These are phyloP conservation scores for Ophiocordyceps polyrhachis-furcata DNA, from an alignment of 2,329 filamentous ascomycete species.

Conservation along the genomic window DNA sequence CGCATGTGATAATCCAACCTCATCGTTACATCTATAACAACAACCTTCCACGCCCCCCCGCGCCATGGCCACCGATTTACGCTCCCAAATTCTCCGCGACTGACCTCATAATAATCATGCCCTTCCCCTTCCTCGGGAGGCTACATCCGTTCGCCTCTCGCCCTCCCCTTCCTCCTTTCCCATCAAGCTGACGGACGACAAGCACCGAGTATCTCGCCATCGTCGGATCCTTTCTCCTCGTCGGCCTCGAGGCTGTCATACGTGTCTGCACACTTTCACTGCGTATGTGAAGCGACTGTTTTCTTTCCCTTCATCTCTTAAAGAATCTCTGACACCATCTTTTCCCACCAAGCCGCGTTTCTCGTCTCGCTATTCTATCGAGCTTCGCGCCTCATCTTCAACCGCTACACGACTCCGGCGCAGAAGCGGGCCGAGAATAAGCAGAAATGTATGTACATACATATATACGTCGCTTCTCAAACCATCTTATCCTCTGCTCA, in stretches of 20 bases:
- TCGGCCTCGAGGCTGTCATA: conserved; percentile 66
- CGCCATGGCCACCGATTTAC: not conserved
- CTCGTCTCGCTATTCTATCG: conserved; percentile 70
- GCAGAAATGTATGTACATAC: conserved; percentile 43
- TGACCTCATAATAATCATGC: conserved; percentile 16
- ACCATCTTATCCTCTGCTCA: not conserved
- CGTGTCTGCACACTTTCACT: conserved; percentile 75
- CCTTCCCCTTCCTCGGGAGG: conserved; percentile 33
- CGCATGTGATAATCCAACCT: not conserved
- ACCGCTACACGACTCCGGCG: conserved; percentile 52
- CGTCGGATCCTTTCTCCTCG: conserved; percentile 63
- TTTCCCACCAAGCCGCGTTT: conserved; percentile 40
- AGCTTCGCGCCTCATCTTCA: conserved; percentile 67
- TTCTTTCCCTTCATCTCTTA: too few species aligned
- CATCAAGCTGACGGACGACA: conserved; percentile 12
- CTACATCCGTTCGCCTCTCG: conserved; percentile 26
- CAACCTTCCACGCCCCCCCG: too few species aligned
- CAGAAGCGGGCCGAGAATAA: conserved; percentile 48
- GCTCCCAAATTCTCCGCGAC: not conserved
- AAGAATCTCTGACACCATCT: not conserved
- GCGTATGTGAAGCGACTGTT: conserved; percentile 39
- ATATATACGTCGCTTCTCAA: not conserved
- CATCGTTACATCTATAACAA: not conserved
- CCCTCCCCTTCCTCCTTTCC: not conserved
- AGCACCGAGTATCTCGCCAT: conserved; percentile 80